phyloP scores from a whole-genome alignment of 495 filamentous ascomycete species.

The Aspergillus affinis region DNA sequence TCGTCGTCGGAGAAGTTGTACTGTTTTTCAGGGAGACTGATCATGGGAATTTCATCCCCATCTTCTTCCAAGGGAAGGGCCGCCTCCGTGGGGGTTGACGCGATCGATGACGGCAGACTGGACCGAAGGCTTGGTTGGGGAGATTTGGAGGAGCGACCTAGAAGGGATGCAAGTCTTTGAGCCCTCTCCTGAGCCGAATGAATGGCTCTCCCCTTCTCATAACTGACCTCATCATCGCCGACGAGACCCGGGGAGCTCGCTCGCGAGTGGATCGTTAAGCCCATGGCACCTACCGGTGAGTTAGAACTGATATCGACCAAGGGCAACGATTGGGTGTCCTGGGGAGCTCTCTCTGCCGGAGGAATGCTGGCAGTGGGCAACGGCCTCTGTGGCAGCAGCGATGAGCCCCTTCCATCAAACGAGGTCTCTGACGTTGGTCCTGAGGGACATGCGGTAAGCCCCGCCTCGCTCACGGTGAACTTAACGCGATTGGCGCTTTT shows the following conservation, averaged over 20 bases:
- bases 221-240: constrained; percentile 36
- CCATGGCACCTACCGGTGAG: constrained; percentile 35
- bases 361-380: constrained; percentile 45
- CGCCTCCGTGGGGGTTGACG: constrained; percentile 33
- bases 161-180: constrained; percentile 37
- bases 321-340: constrained; percentile 26
- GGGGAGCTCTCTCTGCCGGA: constrained; percentile 27
- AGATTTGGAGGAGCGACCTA: constrained; percentile 34
- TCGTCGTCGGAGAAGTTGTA: constrained; percentile 36
- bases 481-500: constrained; percentile 41
- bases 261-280: constrained; percentile 31
- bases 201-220: constrained; percentile 41
- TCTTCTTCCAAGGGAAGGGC: constrained; percentile 31
- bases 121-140: constrained; percentile 29
- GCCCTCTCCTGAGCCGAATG: constrained; percentile 35
- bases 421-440: constrained; percentile 32
- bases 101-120: constrained; percentile 32
- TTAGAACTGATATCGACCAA: constrained; percentile 30
- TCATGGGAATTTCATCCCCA: constrained; percentile 43
- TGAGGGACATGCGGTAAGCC: constrained; percentile 18
- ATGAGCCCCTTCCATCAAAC: constrained; percentile 31
- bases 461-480: constrained; percentile 31
- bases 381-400: constrained; percentile 40
- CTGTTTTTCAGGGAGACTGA: constrained; percentile 38
- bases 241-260: constrained; percentile 27